Base-by-base conservation (phyloP, 306 rosid genomes). In the Alnus rubra region DNA sequence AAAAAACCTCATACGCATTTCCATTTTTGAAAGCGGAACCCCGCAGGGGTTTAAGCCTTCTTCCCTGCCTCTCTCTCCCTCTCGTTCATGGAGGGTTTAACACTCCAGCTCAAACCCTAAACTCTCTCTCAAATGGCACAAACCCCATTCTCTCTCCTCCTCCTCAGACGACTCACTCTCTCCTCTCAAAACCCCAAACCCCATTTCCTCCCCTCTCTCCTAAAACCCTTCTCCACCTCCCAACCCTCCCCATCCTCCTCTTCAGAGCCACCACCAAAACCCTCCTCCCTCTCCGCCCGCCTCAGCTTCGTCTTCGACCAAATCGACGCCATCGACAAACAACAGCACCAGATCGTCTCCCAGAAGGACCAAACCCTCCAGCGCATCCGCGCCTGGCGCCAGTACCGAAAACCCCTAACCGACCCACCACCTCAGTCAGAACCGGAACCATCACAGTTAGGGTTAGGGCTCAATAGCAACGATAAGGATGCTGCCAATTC, bases 231-330 rank as follows among this genome's bases (percentile, higher is more conserved):
- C 83, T 89, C 95, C 30, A 73, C 93, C 14, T 56, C 90, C n/a
- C 86, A 84, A 80, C 31, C 87, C 47, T 45, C 88, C 19, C 28
- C 85, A 49, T 12, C 88, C 51, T 84, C 80, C 44, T n/a, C 77
- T 5, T 76, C 88, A 37, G 76, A 84, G 52, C 23, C 78, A 6
- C 69, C 81, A 6, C 87, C 91, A 18, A 87, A 87, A 74, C 90
- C 94, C 18, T 77, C 92, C 23, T 82, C 93, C 16, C 97, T 93
- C 5, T 93, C 98, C 3, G 96, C 94, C 2, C 94, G 99, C 33
- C 83, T 93, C 85, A 91, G 92, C 88, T 93, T 91, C 80, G 94
- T 95, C 76, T 93, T 92, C 71, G 99, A 95, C 59, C 98, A 95
- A 88, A 93, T 95, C 77, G 99, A 95, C 31, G 89, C 94, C 82